A percentile compares a stretch with the other conserved stretches of the same genome.
Conservation (phyloP, 2,329 filamentous ascomycete species). For the Chalaropsis thielavioides region DNA sequence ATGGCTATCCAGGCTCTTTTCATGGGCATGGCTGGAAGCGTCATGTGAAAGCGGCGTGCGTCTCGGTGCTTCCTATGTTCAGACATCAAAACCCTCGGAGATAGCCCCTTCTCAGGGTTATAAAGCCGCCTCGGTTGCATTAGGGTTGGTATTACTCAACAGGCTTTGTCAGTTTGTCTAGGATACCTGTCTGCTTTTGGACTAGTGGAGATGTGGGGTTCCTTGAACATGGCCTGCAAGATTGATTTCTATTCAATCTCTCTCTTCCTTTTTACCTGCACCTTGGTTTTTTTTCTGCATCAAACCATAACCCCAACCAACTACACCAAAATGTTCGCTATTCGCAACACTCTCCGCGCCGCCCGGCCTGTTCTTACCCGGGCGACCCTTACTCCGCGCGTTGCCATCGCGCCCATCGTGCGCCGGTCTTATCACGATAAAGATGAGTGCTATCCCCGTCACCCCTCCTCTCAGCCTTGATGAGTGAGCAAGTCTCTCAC, state of each 20-base stretch:
- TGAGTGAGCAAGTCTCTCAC: not conserved
- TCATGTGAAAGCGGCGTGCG: slow-evolving; percentile 30
- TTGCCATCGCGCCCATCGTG: not conserved
- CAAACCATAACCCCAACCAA: not conserved
- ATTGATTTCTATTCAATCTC: slow-evolving; percentile 5
- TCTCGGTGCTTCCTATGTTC: not conserved
- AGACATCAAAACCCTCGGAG: not conserved
- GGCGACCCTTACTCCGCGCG: not conserved
- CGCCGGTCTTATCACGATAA: slow-evolving; percentile 44
- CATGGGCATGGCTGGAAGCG: slow-evolving; percentile 81
- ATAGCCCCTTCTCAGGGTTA: not conserved
- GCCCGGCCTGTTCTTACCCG: slow-evolving; percentile 8
- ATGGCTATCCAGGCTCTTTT: slow-evolving; percentile 86
- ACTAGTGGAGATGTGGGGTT: slow-evolving; percentile 5
- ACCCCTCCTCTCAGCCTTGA: not conserved
- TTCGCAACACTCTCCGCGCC: slow-evolving; percentile 15
- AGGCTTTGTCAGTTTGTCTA: not conserved
- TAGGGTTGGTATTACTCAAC: not conserved
- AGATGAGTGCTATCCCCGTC: slow-evolving; percentile 33
- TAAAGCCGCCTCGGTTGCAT: not conserved
- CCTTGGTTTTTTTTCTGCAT: slow-evolving; percentile 2
- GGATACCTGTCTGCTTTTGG: not conserved
- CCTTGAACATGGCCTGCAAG: not conserved
- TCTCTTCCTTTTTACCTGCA: slow-evolving; percentile 2
- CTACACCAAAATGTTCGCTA: slow-evolving; percentile 13